phyloP scores from a whole-genome alignment of 129 eudicot species.

The Rutidosis leptorrhynchoides region DNA sequence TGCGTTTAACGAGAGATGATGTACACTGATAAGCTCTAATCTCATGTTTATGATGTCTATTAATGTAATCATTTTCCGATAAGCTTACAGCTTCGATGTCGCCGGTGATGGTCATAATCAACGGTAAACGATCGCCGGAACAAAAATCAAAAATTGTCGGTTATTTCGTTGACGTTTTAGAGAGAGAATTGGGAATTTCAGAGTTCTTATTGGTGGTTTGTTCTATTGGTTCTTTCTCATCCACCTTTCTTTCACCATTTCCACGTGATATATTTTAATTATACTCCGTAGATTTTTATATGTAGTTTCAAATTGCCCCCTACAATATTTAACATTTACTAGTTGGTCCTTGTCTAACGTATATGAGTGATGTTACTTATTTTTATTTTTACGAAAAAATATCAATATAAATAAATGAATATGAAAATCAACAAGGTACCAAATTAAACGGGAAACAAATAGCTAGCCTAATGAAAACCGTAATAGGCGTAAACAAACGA shows the following conservation, averaged over 20 bases:
- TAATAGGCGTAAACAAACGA: no score
- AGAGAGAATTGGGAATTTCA: neutral
- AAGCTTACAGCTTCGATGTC: neutral
- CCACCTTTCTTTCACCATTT: conserved; percentile 6
- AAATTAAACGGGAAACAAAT: no score
- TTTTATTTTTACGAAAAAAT: no score
- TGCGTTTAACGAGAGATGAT: conserved; percentile 12
- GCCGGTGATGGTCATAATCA: conserved; percentile 14
- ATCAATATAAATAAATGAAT: no score
- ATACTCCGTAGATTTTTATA: neutral
- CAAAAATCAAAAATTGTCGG: neutral
- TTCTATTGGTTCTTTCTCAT: conserved; percentile 9
- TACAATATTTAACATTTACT: neutral
- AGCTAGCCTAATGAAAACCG: no score
- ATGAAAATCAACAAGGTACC: no score
- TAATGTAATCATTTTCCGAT: conserved; percentile 12
- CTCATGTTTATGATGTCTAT: conserved; percentile 15
- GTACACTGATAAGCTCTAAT: conserved; percentile 13
- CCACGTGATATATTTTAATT: neutral
- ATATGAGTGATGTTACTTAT: neutral
- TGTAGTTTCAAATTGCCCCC: neutral
- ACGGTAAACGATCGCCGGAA: neutral
- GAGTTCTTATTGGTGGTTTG: conserved; percentile 10
- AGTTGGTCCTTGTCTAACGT: neutral
- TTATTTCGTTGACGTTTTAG: conserved; percentile 9